phyloP scores from a whole-genome alignment of 345 rosid species.

The Populus tremula region DNA sequence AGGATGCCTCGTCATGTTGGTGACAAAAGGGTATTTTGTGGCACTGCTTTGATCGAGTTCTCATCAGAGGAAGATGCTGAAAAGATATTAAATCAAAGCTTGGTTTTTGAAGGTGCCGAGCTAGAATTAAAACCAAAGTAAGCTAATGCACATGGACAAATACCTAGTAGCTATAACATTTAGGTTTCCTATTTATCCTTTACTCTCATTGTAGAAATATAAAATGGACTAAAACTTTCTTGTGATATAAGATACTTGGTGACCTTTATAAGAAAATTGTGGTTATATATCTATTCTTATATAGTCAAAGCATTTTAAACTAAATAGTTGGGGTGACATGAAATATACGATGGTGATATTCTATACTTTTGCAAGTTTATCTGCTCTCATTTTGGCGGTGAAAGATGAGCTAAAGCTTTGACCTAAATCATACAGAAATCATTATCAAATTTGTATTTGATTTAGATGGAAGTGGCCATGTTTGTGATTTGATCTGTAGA shows the following conservation, averaged over 20 bases:
- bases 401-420: neutral
- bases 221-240: neutral
- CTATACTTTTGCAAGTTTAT: neutral
- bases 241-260: neutral
- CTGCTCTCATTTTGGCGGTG: neutral
- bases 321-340: neutral
- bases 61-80: slow-evolving; percentile 71
- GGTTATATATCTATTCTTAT: neutral
- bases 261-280: neutral
- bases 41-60: slow-evolving; percentile 84
- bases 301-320: neutral
- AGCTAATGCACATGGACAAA: slow-evolving; percentile 19
- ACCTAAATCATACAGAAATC: neutral
- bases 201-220: neutral
- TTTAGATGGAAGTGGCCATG: neutral
- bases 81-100: slow-evolving; percentile 48
- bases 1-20: slow-evolving; percentile 86
- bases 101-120: slow-evolving; percentile 65
- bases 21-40: slow-evolving; percentile 65
- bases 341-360: neutral
- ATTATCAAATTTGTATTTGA: too few species aligned
- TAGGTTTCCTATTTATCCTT: neutral
- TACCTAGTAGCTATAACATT: neutral
- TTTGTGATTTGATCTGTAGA: neutral
- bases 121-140: slow-evolving; percentile 82